A percentile compares a stretch with the other conserved stretches of the same genome.
These are phyloP conservation scores for Neurospora tetrasperma DNA, from an alignment of 495 filamentous ascomycete species.

Conservation along the genomic window DNA sequence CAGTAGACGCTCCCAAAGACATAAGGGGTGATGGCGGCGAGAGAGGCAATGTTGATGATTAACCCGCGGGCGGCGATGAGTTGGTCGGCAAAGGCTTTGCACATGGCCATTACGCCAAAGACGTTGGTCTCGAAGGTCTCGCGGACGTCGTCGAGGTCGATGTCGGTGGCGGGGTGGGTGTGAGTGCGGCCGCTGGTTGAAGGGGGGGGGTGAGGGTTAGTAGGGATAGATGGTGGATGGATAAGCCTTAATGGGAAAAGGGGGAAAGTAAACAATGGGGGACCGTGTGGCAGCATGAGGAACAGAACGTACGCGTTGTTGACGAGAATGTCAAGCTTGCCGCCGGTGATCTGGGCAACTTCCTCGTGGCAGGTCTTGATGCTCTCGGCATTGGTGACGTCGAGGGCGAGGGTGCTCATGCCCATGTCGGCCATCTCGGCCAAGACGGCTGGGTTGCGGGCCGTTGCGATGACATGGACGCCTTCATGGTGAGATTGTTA, in stretches of 20 bases:
- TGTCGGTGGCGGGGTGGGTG: slow-evolving; percentile 44
- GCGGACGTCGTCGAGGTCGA: slow-evolving; percentile 39
- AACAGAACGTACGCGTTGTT: slow-evolving; percentile 50
- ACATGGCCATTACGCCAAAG: slow-evolving; percentile 45
- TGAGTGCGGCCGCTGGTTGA: slow-evolving; percentile 36
- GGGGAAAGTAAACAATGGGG: not conserved
- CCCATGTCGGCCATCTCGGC: slow-evolving; percentile 34
- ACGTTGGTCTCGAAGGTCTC: slow-evolving; percentile 54
- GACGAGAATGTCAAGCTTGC: slow-evolving; percentile 52
- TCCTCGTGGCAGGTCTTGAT: slow-evolving; percentile 37
- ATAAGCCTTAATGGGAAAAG: not conserved
- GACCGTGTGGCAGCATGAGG: not conserved
- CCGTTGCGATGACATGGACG: slow-evolving; percentile 45
- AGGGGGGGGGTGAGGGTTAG: not conserved
- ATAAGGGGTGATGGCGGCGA: slow-evolving; percentile 36
- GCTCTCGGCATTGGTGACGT: slow-evolving; percentile 41
- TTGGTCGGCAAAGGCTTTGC: slow-evolving; percentile 43
- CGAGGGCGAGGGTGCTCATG: slow-evolving; percentile 37
- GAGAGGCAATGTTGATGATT: slow-evolving; percentile 46
- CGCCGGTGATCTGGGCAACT: slow-evolving; percentile 42
- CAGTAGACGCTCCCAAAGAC: slow-evolving; percentile 42
- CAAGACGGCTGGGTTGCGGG: slow-evolving; percentile 36
- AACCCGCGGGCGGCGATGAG: slow-evolving; percentile 42
- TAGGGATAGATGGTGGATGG: not conserved
- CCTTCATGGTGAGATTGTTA: slow-evolving; percentile 18